Evolutionary conservation across 2,329 filamentous ascomycete species (phyloP).

Genomic region (Harringtonia lauricola): DNA sequence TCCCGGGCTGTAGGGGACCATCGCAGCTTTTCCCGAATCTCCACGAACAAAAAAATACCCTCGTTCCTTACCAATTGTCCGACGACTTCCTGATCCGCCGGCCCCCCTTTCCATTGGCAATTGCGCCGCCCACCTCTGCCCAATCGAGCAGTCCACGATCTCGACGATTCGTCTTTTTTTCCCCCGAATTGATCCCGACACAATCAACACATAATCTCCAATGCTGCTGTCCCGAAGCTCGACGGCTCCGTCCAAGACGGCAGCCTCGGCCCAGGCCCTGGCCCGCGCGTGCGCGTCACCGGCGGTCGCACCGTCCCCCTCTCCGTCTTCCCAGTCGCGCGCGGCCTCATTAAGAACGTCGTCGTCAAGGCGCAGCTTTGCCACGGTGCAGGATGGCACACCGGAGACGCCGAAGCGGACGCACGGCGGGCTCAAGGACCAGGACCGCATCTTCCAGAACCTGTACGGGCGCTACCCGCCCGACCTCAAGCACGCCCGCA

Average conservation of each 20-base stretch:
- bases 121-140: constrained; percentile 3
- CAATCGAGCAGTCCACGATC: constrained; percentile 3
- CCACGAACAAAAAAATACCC: constrained; percentile 7
- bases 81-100: background rate
- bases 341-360: background rate
- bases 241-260: constrained; percentile 11
- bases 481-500: constrained; percentile 88
- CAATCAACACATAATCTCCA: background rate
- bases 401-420: constrained; percentile 50
- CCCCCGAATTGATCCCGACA: background rate
- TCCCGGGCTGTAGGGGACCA: background rate
- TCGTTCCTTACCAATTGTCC: constrained; percentile 1
- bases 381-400: constrained; percentile 62
- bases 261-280: constrained; percentile 27
- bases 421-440: constrained; percentile 83
- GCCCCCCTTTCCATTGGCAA: constrained; percentile 1
- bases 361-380: constrained; percentile 47
- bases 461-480: constrained; percentile 87
- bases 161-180: background rate
- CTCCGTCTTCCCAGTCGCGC: background rate
- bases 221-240: constrained; percentile 10
- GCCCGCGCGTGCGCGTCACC: constrained; percentile 31
- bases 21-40: constrained; percentile 10
- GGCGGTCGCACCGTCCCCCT: background rate
- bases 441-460: constrained; percentile 99